phyloP scores from a whole-genome alignment of 2,329 filamentous ascomycete genomes.

The Neonectria magnoliae region DNA sequence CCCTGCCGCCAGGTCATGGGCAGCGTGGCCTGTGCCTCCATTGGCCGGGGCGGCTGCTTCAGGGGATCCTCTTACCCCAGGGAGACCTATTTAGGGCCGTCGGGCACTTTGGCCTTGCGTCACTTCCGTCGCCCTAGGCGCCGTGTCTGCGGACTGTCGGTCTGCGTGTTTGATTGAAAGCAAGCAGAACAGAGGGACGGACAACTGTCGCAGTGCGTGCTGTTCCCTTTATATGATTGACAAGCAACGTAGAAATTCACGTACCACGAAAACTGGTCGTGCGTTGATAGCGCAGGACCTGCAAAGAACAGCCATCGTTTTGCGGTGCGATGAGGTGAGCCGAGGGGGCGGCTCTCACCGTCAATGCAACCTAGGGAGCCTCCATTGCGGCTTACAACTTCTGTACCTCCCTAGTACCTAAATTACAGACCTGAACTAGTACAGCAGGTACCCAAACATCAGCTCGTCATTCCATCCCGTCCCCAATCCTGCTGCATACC shows the following conservation, averaged over 20 bases:
- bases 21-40: constrained; percentile 3
- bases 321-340: neutral
- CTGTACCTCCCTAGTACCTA: constrained; percentile 5
- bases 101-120: neutral
- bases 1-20: neutral
- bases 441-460: constrained; percentile 8
- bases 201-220: neutral
- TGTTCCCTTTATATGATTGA: neutral
- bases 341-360: constrained; percentile 10
- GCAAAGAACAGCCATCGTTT: neutral
- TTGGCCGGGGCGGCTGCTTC: constrained; percentile 11
- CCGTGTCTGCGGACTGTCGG: neutral
- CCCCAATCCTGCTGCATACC: constrained; percentile 19
- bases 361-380: constrained; percentile 13
- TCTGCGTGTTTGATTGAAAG: neutral
- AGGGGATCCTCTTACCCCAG: constrained; percentile 2
- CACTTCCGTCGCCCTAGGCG: neutral
- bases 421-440: neutral
- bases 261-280: neutral
- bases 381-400: neutral
- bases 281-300: neutral
- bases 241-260: neutral
- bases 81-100: neutral
- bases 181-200: neutral
- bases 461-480: constrained; percentile 26